A percentile compares a stretch with the other conserved stretches of the same genome.
Evolutionary conservation across 2,329 filamentous ascomycete genomes (phyloP).

Genomic region (Diaporthe sp.): DNA sequence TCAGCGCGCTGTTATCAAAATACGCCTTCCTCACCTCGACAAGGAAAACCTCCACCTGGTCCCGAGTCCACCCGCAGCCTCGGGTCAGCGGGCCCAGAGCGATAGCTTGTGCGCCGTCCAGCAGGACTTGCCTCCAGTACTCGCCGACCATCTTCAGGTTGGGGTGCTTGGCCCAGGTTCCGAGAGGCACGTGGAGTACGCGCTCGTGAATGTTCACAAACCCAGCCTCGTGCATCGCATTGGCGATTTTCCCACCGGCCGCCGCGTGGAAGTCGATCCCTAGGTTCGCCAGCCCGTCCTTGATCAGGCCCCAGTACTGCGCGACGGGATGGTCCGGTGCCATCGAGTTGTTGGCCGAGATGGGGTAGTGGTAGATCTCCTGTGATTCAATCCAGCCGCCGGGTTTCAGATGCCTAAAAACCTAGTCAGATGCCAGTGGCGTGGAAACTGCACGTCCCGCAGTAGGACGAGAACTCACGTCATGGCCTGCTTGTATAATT

Average conservation of each 20-base stretch:
- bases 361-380: slow-evolving; percentile 53
- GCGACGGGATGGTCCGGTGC: slow-evolving; percentile 50
- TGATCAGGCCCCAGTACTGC: slow-evolving; percentile 42
- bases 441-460: not conserved
- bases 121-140: slow-evolving; percentile 55
- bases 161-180: slow-evolving; percentile 56
- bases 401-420: slow-evolving; percentile 50
- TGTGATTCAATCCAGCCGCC: slow-evolving; percentile 65
- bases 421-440: slow-evolving; percentile 2
- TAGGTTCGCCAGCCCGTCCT: slow-evolving; percentile 46
- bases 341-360: slow-evolving; percentile 58
- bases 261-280: slow-evolving; percentile 52
- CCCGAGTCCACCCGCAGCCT: slow-evolving; percentile 48
- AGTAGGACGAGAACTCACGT: slow-evolving; percentile 54
- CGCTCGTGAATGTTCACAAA: slow-evolving; percentile 56
- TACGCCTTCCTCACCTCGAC: slow-evolving; percentile 48
- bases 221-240: slow-evolving; percentile 51
- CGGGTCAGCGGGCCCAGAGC: slow-evolving; percentile 52
- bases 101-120: slow-evolving; percentile 54
- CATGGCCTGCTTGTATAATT: slow-evolving; percentile 56
- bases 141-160: slow-evolving; percentile 53
- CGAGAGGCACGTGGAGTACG: slow-evolving; percentile 57
- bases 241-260: slow-evolving; percentile 44
- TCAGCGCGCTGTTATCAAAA: slow-evolving; percentile 47
- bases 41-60: slow-evolving; percentile 49